phyloP scores from a whole-genome alignment of 1,284 basidiomycete species.

The Ganoderma lingzhi region DNA sequence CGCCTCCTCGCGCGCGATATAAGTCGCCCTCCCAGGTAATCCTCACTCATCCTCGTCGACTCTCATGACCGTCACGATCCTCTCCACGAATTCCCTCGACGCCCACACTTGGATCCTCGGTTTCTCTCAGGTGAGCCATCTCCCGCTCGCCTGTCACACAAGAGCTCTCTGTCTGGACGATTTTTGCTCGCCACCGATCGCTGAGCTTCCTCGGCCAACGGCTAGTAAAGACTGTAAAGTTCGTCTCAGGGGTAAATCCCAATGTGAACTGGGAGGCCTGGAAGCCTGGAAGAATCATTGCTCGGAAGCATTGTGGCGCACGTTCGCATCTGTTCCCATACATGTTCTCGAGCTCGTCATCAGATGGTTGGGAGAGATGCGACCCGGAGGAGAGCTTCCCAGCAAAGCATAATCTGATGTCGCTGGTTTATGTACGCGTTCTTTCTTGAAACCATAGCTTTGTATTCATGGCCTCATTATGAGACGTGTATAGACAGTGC shows the following conservation, averaged over 20 bases:
- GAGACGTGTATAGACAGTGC: not conserved
- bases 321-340: not conserved
- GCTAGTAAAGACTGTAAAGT: not conserved
- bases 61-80: slow-evolving; percentile 16
- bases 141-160: not conserved
- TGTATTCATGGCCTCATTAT: not conserved
- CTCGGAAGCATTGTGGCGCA: not conserved
- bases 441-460: not conserved
- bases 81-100: not conserved
- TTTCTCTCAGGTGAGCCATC: slow-evolving; percentile 2
- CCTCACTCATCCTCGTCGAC: slow-evolving; percentile 9
- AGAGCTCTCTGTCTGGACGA: not conserved
- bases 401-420: not conserved
- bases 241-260: slow-evolving; percentile 5
- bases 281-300: not conserved
- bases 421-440: not conserved
- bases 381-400: not conserved
- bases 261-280: not conserved
- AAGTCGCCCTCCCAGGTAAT: slow-evolving; percentile 17
- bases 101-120: not conserved
- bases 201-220: not conserved
- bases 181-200: not conserved
- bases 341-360: not conserved
- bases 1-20: slow-evolving; percentile 18
- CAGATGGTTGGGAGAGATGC: not conserved